Evolutionary conservation across 352 stramenopile species (phyloP).

Genomic region (Globisporangium carolinianum): DNA sequence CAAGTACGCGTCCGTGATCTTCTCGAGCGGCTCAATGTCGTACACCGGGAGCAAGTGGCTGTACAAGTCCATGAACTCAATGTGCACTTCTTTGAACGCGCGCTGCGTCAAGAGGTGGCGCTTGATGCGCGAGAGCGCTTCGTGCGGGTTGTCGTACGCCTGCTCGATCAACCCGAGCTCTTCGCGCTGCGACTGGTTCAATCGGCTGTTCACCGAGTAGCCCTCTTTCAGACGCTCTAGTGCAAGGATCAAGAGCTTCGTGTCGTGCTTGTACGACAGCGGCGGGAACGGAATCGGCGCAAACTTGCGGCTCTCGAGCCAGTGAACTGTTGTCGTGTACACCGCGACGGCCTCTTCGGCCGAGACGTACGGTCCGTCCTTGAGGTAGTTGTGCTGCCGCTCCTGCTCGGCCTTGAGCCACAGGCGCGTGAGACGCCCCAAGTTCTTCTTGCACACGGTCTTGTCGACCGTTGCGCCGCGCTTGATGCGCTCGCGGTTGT

Average conservation of each 20-base stretch:
- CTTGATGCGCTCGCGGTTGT: slow-evolving; percentile 99
- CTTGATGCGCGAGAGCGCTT: slow-evolving; percentile 98
- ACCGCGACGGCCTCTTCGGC: slow-evolving; percentile 99
- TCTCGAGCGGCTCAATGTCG: slow-evolving; percentile 99
- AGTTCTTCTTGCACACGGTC: slow-evolving; percentile 99
- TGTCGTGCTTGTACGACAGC: slow-evolving; percentile 99
- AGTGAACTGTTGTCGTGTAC: slow-evolving; percentile 99
- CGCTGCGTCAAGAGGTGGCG: slow-evolving; percentile 97
- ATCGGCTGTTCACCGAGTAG: slow-evolving; percentile 95
- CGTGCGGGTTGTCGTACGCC: slow-evolving; percentile 99
- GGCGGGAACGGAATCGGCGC: slow-evolving; percentile 99
- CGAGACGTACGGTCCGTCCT: slow-evolving; percentile 98
- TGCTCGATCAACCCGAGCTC: slow-evolving; percentile 99
- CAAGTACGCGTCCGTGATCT: slow-evolving; percentile 99
- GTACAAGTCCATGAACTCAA: slow-evolving; percentile 99
- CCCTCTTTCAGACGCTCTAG: slow-evolving; percentile 99
- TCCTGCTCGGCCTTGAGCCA: slow-evolving; percentile 99
- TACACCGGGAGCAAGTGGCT: slow-evolving; percentile 98
- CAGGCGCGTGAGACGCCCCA: slow-evolving; percentile 96
- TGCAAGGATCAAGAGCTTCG: slow-evolving; percentile 98
- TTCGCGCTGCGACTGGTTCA: slow-evolving; percentile 98
- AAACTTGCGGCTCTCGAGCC: slow-evolving; percentile 99
- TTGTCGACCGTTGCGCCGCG: slow-evolving; percentile 99
- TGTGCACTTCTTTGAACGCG: slow-evolving; percentile 99
- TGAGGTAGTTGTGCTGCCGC: slow-evolving; percentile 99